Evolutionary conservation across 176 grass and related monocot species (phyloP), one percentile per base, ranked within the genome.

Genomic region (Avena sativa): DNA sequence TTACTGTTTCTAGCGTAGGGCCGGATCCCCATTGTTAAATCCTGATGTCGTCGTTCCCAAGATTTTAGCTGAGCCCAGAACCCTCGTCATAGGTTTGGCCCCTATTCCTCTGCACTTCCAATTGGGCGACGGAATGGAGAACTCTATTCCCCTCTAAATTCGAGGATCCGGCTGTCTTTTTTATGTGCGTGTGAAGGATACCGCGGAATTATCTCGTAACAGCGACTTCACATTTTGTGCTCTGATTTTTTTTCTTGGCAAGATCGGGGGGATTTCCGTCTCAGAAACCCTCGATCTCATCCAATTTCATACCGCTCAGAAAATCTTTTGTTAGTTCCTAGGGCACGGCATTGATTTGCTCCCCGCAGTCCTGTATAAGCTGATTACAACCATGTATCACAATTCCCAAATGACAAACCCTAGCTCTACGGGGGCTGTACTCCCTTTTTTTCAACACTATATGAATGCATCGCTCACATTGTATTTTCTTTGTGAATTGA

Each of bases 401-500:
- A 10, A 38, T 71, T 6, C 56, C 15, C 14, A 55, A 77, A 14
- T 30, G 62, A 2, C 61, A 65, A 65, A 65, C 77, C 84, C 15
- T 83, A 78, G 20, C 43, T 56, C 15, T 5, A 53, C 12, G 28
- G 28, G 48, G 48, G 48, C 10, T 15, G 12, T 53, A 15, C 51
- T 48, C 28, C 0, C 23, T 25, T 68, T 60, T 32, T 26, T 7
- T 28, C 15, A 40, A 11, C 19, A 17, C 25, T 68, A 13, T 28
- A 10, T n/a, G 6, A 50, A 68, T 12, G 15, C 72, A 13, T 50
- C 0, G 11, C 30, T 85, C 59, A 81, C 30, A 21, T 5, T 38
- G n/a, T 5, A 6, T 70, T 88, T n/a, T 70, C 14, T 69, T 59
- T 91, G 49, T 53, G 26, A 52, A 44, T 61, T 76, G 51, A 21